A percentile compares a stretch with the other conserved stretches of the same genome.
These are phyloP conservation scores for Penicillium egyptiacum DNA, from an alignment of 495 filamentous ascomycete genomes.

Conservation along the genomic window DNA sequence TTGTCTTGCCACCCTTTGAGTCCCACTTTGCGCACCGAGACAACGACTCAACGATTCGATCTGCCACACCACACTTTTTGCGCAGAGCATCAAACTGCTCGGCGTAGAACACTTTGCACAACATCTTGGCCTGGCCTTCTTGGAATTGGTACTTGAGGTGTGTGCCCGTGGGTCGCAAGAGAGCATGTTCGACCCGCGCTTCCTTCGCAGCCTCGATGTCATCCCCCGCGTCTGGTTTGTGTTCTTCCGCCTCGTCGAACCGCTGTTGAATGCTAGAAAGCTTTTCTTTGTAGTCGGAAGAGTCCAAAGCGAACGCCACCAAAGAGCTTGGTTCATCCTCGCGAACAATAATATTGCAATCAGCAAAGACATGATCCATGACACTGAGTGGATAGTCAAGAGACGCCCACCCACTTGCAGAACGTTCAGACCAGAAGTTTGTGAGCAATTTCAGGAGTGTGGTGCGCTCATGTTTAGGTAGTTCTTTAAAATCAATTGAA, in stretches of 20 bases:
- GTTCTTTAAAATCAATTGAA: constrained; percentile 61
- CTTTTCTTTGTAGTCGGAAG: constrained; percentile 79
- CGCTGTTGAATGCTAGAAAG: constrained; percentile 67
- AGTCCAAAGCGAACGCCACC: constrained; percentile 87
- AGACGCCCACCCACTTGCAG: constrained; percentile 91
- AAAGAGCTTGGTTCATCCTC: constrained; percentile 97
- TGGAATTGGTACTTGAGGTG: constrained; percentile 94
- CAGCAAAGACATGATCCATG: constrained; percentile 91
- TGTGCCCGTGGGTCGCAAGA: constrained; percentile 79
- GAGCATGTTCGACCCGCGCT: constrained; percentile 62
- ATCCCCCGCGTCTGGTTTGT: constrained; percentile 18
- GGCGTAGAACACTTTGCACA: constrained; percentile 96
- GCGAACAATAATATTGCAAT: constrained; percentile 95
- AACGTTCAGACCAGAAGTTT: constrained; percentile 98
- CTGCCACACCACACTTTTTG: constrained; percentile 85
- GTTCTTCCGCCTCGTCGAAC: constrained; percentile 42
- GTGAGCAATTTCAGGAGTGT: constrained; percentile 92
- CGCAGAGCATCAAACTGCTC: constrained; percentile 97
- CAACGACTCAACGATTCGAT: constrained; percentile 91
- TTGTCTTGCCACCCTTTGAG: constrained; percentile 96
- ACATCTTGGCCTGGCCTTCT: constrained; percentile 87
- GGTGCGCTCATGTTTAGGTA: constrained; percentile 87
- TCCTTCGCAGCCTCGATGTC: constrained; percentile 51
- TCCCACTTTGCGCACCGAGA: constrained; percentile 98
- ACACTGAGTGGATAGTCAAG: constrained; percentile 89